Evolutionary conservation across 441 rosid genomes (phyloP), one percentile per base, ranked within the genome.

Genomic region (Biscutella laevigata): DNA sequence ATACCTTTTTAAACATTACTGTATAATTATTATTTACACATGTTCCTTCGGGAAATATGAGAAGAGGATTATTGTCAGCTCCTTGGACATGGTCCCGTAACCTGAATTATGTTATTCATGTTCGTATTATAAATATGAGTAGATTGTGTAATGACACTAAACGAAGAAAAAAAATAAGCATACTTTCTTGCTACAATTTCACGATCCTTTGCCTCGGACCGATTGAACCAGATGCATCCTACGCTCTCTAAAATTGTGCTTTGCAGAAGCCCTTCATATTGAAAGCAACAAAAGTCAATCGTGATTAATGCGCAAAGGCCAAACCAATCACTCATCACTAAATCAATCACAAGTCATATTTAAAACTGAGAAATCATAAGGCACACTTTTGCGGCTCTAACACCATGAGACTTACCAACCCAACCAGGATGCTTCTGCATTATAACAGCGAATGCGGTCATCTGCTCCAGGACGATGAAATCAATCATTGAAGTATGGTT

Each of bases 351-450:
- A 52, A 11, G 43, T 37, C 15, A n/a, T 35, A 22, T 11, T 15
- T 6, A 10, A 13, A 44, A 6, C 30, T 13, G 35, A 59, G 37
- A 13, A 14, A 43, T 6, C 43, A 64, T 4, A 34, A 21, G 43
- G 35, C 61, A 58, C 50, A 66, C 30, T 50, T 57, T 1, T 13
- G 14, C 1, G 22, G 4, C 17, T 38, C 37, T 11, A 13, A 48
- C 9, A 51, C n/a, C 25, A 19, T 32, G 57, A 36, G 47, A 73
- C 95, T 78, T 71, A 84, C 97, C 99, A 78, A 88, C 97, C 99
- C 99, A 92, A 61, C 99, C 99, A 72, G 97, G 95, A 74, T 92
- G 99, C 64, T 92, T 92, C 71, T 92, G 97, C 99, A 88, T 88
- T 33, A 84, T 88, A 55, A 92, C 97, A 59, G 99, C 92, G 67